Percentiles rank a stretch among this genome's conserved stretches.
These are phyloP conservation scores for Golubevia sp. DNA, from an alignment of 1,284 basidiomycete species.

Conservation along the genomic window DNA sequence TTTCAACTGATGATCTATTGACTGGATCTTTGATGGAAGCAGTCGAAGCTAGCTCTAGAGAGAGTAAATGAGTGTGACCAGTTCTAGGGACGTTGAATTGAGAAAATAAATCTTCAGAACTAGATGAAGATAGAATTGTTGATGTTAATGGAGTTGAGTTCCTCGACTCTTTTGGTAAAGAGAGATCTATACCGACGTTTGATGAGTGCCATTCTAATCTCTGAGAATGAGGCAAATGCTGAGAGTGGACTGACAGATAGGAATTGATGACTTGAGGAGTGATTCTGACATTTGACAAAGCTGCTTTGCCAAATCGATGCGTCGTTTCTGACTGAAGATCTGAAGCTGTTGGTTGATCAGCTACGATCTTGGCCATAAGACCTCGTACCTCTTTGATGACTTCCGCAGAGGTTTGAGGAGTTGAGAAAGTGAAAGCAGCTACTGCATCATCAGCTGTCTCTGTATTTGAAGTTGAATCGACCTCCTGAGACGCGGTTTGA, in stretches of 20 bases:
- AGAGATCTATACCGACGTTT: slow-evolving; percentile 4
- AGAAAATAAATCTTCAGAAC: slow-evolving; percentile 19
- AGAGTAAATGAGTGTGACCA: slow-evolving; percentile 22
- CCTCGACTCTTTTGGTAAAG: not conserved
- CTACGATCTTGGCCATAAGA: slow-evolving; percentile 73
- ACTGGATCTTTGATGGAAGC: too few species aligned
- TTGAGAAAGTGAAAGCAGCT: slow-evolving; percentile 65
- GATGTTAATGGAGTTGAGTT: not conserved
- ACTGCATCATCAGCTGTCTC: slow-evolving; percentile 63
- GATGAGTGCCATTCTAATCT: slow-evolving; percentile 28
- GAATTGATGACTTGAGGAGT: slow-evolving; percentile 76
- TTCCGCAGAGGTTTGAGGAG: slow-evolving; percentile 75
- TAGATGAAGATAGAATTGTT: not conserved
- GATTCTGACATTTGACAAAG: slow-evolving; percentile 71
- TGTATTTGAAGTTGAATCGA: slow-evolving; percentile 5
- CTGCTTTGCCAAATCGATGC: slow-evolving; percentile 27
- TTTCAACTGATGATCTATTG: too few species aligned
- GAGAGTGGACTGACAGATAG: slow-evolving; percentile 75
- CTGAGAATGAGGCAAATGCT: slow-evolving; percentile 65
- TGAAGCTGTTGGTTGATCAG: slow-evolving; percentile 62
- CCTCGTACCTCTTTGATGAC: slow-evolving; percentile 74
- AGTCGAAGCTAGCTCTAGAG: not conserved
- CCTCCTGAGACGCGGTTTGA: slow-evolving; percentile 2
- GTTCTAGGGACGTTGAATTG: slow-evolving; percentile 26
- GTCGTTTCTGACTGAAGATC: slow-evolving; percentile 16